Conservation (phyloP, 2,329 filamentous ascomycete genomes). For the Beauveria asiatica region DNA sequence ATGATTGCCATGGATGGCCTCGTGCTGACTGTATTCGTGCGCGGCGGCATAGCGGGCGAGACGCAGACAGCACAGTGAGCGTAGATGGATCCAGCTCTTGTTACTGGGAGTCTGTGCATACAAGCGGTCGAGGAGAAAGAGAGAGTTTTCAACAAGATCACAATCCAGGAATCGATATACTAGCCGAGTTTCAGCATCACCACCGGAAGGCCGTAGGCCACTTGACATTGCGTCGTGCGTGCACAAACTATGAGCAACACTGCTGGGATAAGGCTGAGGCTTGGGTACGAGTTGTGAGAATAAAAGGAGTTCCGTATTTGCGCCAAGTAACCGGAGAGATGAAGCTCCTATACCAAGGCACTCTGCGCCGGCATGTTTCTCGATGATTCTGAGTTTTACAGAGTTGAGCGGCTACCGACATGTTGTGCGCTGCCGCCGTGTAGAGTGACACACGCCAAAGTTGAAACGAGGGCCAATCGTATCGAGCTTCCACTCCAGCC, state of each 20-base stretch:
- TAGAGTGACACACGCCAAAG: background rate
- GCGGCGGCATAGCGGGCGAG: background rate
- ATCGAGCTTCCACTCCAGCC: background rate
- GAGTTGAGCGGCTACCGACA: background rate
- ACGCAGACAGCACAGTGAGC: background rate
- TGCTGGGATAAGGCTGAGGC: background rate
- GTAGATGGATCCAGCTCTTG: background rate
- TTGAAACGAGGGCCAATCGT: background rate
- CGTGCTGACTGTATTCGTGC: background rate
- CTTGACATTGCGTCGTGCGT: background rate
- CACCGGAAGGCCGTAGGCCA: too few species aligned
- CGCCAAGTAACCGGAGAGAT: background rate
- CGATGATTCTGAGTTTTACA: background rate
- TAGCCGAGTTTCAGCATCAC: background rate
- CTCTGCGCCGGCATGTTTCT: background rate
- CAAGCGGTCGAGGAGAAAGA: background rate
- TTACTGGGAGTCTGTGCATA: background rate
- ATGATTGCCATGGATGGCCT: background rate
- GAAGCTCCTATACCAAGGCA: background rate
- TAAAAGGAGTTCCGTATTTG: background rate
- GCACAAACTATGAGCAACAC: background rate
- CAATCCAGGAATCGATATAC: background rate
- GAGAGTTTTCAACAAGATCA: background rate
- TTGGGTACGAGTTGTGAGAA: background rate
- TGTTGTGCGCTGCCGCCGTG: background rate